Evolutionary conservation across 257 asterid genomes (phyloP).

Genomic region (Mitragyna speciosa): DNA sequence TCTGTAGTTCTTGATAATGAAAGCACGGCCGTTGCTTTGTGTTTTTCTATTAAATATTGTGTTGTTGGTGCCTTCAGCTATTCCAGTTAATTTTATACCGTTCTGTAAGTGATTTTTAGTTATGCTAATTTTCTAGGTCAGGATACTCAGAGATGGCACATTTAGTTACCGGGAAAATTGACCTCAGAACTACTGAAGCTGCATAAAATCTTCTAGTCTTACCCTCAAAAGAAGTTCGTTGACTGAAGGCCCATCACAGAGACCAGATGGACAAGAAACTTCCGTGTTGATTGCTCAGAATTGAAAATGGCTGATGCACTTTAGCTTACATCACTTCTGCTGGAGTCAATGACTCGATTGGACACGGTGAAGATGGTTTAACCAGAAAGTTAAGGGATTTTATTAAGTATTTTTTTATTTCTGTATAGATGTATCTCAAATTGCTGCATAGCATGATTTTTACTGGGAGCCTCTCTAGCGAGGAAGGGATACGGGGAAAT

Average conservation of each 20-base stretch:
- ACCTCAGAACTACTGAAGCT: background rate
- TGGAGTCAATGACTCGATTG: background rate
- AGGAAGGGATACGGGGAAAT: background rate
- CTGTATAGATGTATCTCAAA: background rate
- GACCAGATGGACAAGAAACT: background rate
- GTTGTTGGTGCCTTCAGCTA: background rate
- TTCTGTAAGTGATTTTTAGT: background rate
- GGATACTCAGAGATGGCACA: background rate
- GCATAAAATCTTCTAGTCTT: background rate
- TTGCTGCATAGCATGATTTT: background rate
- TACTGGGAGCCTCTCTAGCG: background rate
- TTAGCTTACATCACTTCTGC: background rate
- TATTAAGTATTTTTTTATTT: background rate
- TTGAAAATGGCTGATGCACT: background rate
- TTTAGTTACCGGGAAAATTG: background rate
- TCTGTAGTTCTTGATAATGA: background rate
- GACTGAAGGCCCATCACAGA: background rate
- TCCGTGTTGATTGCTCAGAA: background rate
- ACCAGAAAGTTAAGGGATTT: background rate
- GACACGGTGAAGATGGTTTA: background rate
- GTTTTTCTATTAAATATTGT: background rate
- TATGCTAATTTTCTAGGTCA: conserved; percentile 1
- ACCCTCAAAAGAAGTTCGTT: background rate
- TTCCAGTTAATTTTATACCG: background rate
- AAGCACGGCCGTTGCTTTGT: background rate